A percentile compares a stretch with the other conserved stretches of the same genome.
phyloP scores from a whole-genome alignment of 2,329 filamentous ascomycete species.

The Beauveria australis region DNA sequence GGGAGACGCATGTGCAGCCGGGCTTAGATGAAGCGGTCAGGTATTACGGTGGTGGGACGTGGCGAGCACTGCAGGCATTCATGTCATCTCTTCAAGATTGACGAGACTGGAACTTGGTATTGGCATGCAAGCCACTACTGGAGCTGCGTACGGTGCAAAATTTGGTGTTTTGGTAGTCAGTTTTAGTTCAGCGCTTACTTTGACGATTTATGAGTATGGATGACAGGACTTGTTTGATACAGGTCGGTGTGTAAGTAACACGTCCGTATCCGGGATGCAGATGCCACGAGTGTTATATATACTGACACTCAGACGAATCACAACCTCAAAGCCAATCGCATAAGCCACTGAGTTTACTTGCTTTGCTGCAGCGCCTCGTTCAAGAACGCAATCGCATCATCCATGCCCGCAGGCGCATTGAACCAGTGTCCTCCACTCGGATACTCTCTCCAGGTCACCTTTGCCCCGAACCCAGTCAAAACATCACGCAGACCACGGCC shows the following conservation, averaged over 20 bases:
- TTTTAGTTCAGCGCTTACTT: no score
- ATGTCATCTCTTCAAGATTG: not conserved
- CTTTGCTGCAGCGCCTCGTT: not conserved
- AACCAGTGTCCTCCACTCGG: constrained; percentile 35
- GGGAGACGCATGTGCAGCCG: constrained; percentile 11
- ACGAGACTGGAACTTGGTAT: not conserved
- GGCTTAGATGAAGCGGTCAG: constrained; percentile 5
- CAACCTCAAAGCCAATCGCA: no score
- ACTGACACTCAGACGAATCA: no score
- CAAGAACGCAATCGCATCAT: constrained; percentile 32
- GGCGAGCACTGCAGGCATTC: constrained; percentile 2
- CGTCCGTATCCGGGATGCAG: no score
- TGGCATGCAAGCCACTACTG: no score
- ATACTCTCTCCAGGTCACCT: constrained; percentile 34
- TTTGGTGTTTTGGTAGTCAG: no score
- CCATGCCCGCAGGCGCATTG: constrained; percentile 33
- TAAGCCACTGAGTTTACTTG: not conserved
- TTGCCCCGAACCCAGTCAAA: constrained; percentile 28
- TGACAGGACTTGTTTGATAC: no score
- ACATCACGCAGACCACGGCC: constrained; percentile 28
- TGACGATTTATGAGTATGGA: no score
- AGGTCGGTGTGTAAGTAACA: no score
- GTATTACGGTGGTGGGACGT: constrained; percentile 7
- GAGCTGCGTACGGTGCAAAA: no score
- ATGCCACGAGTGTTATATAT: no score